phyloP scores from a whole-genome alignment of 805 yeast species.

The Metschnikowia continentalis region DNA sequence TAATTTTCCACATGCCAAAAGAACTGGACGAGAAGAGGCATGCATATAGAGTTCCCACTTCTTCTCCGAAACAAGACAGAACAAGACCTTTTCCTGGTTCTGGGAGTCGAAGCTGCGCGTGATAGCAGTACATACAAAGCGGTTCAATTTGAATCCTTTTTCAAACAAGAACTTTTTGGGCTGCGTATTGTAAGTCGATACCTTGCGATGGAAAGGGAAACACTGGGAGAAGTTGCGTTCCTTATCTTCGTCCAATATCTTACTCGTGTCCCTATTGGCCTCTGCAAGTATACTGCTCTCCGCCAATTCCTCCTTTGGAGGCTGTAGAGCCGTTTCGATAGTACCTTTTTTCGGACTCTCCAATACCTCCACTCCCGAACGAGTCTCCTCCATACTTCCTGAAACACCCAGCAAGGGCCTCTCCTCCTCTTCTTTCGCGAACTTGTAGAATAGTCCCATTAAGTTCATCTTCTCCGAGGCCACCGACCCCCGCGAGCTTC shows the following conservation, averaged over 20 bases:
- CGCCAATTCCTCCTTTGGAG: neutral
- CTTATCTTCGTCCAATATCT: slow-evolving; percentile 33
- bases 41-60: slow-evolving; percentile 73
- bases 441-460: slow-evolving; percentile 31
- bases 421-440: slow-evolving; percentile 34
- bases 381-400: slow-evolving; percentile 1
- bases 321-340: too few species aligned
- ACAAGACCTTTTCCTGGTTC: slow-evolving; percentile 58
- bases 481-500: slow-evolving; percentile 5
- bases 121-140: slow-evolving; percentile 30
- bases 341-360: neutral
- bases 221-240: slow-evolving; percentile 72
- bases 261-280: neutral
- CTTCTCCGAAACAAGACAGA: slow-evolving; percentile 62
- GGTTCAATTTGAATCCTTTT: slow-evolving; percentile 21
- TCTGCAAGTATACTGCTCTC: neutral
- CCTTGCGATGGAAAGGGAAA: slow-evolving; percentile 75
- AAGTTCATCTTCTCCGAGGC: slow-evolving; percentile 6
- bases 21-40: slow-evolving; percentile 40
- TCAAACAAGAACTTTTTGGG: slow-evolving; percentile 38
- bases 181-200: slow-evolving; percentile 46
- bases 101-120: slow-evolving; percentile 27
- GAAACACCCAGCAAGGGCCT: neutral
- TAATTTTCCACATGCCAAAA: slow-evolving; percentile 64
- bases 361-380: neutral